A percentile compares a stretch with the other conserved stretches of the same genome.
Conservation (phyloP, 805 yeast genomes). For the Grigorovia humatica region DNA sequence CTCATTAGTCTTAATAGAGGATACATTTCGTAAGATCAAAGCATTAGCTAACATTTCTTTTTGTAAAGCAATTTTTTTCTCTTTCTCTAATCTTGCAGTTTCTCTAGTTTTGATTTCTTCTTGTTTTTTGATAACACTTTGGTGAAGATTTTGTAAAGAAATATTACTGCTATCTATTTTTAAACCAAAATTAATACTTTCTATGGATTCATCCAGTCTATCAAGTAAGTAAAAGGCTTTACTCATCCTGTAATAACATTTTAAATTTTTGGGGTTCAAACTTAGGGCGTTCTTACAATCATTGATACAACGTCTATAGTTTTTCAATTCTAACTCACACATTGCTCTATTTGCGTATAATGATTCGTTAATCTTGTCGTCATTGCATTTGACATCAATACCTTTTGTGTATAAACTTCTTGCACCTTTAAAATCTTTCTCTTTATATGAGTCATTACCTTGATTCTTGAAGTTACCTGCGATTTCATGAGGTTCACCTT, state of each 20-base stretch:
- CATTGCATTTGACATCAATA: constrained; percentile 56
- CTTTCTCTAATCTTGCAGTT: constrained; percentile 12
- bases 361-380: constrained; percentile 44
- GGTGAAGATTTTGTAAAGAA: constrained; percentile 40
- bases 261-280: constrained; percentile 58
- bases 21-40: constrained; percentile 46
- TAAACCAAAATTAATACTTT: constrained; percentile 55
- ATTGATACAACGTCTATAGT: constrained; percentile 75
- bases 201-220: constrained; percentile 60
- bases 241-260: constrained; percentile 80
- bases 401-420: constrained; percentile 73
- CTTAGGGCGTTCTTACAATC: constrained; percentile 69
- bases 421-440: constrained; percentile 66
- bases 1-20: constrained; percentile 37
- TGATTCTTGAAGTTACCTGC: constrained; percentile 85
- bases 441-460: constrained; percentile 79
- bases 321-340: constrained; percentile 74
- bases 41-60: constrained; percentile 46
- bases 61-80: constrained; percentile 31
- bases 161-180: constrained; percentile 48
- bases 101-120: constrained; percentile 26
- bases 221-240: constrained; percentile 66
- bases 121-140: constrained; percentile 33
- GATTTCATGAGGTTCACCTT: constrained; percentile 89
- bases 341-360: constrained; percentile 81